Evolutionary conservation across 495 filamentous ascomycete species (phyloP).

Genomic region (Hypoxylon subgilvum): DNA sequence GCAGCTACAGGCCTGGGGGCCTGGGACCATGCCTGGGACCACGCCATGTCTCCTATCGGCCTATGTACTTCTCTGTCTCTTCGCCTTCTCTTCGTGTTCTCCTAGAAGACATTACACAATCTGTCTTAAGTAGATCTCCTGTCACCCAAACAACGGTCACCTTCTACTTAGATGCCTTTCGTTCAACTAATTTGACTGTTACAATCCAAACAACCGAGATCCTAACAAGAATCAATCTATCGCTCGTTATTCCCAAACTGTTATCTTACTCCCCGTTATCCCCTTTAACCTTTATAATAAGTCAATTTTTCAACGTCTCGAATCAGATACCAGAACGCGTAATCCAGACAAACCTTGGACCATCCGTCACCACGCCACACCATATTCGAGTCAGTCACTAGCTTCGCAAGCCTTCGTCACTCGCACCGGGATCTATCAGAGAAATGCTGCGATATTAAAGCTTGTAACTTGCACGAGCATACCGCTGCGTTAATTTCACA

Average conservation of each 20-base stretch:
- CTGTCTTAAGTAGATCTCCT: constrained; percentile 21
- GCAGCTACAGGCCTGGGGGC: neutral
- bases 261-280: constrained; percentile 12
- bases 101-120: constrained; percentile 24
- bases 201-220: constrained; percentile 2
- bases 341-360: constrained; percentile 36
- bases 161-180: constrained; percentile 22
- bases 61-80: too few relatives aligned
- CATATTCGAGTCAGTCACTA: constrained; percentile 1
- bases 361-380: constrained; percentile 16
- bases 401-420: constrained; percentile 9
- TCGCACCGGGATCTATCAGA: constrained; percentile 2
- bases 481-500: constrained; percentile 22
- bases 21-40: too few relatives aligned
- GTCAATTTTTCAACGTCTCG: neutral
- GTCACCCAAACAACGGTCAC: constrained; percentile 13
- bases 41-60: too few relatives aligned
- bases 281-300: constrained; percentile 23
- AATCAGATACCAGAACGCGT: constrained; percentile 26
- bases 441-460: constrained; percentile 32
- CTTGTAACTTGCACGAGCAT: constrained; percentile 1
- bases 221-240: neutral
- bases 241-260: constrained; percentile 11
- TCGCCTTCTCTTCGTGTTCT: constrained; percentile 16
- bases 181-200: constrained; percentile 20